phyloP scores from a whole-genome alignment of 345 rosid species.

The Eucalyptus pauciflora region DNA sequence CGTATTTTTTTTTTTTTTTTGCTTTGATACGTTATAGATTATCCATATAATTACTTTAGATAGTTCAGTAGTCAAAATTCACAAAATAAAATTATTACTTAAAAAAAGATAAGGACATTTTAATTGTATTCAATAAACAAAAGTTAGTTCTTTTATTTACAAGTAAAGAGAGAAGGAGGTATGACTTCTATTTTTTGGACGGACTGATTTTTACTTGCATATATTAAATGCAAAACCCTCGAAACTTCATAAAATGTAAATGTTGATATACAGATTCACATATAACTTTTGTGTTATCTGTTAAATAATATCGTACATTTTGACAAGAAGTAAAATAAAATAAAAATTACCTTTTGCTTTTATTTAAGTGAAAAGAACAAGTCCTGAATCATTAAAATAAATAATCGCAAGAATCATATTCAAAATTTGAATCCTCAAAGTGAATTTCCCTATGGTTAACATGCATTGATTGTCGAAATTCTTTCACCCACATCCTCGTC shows the following conservation, averaged over 20 bases:
- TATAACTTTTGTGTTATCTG: neutral
- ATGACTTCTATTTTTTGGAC: neutral
- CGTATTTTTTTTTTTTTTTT: neutral
- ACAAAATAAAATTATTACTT: neutral
- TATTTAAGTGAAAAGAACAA: neutral
- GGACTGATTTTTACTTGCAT: neutral
- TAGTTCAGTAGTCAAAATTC: neutral
- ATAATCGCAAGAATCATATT: neutral
- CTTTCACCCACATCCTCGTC: neutral
- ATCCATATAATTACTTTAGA: neutral
- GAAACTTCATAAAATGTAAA: neutral
- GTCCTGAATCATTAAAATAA: neutral
- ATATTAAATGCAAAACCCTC: neutral
- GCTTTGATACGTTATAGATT: neutral
- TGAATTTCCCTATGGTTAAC: neutral
- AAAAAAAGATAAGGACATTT: neutral
- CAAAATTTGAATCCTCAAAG: neutral
- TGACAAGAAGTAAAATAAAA: neutral
- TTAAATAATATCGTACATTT: neutral
- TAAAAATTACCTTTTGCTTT: neutral
- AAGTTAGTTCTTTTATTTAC: neutral
- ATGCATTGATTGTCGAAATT: neutral
- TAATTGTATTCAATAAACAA: neutral
- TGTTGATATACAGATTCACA: neutral
- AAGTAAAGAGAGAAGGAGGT: neutral